These are phyloP conservation scores for Ogataea populi-albae DNA, from an alignment of 805 yeast genomes.

Conservation along the genomic window DNA sequence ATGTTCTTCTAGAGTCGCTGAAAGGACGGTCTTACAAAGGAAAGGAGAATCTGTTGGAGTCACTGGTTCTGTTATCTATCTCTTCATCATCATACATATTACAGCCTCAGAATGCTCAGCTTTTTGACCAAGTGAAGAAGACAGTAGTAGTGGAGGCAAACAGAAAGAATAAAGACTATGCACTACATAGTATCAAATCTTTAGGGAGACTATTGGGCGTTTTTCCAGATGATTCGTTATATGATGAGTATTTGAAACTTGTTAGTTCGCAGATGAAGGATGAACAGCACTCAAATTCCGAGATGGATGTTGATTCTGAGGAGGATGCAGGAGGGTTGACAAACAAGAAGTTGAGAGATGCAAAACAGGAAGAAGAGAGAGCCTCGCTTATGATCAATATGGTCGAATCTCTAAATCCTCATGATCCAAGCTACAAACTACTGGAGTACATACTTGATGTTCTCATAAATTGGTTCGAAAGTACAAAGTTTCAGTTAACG, in stretches of 20 bases:
- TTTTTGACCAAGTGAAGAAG: conserved; percentile 39
- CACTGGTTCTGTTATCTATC: conserved; percentile 57
- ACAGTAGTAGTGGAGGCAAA: conserved; percentile 58
- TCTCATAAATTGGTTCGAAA: conserved; percentile 25
- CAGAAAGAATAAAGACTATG: conserved; percentile 65
- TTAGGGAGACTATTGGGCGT: conserved; percentile 46
- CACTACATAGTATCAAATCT: conserved; percentile 49
- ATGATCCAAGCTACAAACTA: conserved; percentile 42
- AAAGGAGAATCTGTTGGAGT: conserved; percentile 70
- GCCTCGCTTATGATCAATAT: conserved; percentile 12
- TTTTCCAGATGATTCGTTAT: conserved; percentile 32
- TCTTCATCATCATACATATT: conserved; percentile 41
- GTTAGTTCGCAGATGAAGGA: conserved; percentile 19
- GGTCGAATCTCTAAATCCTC: conserved; percentile 36
- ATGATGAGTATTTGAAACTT: conserved; percentile 37
- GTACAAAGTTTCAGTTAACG: conserved; percentile 14
- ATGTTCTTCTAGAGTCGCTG: conserved; percentile 55
- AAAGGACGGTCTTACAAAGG: conserved; percentile 87
- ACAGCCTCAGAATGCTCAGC: conserved; percentile 23
- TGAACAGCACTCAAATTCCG: conserved; percentile 32
- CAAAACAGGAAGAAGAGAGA: conserved; percentile 21
- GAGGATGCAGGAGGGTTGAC: conserved; percentile 24
- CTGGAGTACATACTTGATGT: conserved; percentile 37
- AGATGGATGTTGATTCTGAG: conserved; percentile 37
- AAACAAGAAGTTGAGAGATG: conserved; percentile 17